Conservation (phyloP, 2,329 filamentous ascomycete species). For the Fusarium pseudograminearum region DNA sequence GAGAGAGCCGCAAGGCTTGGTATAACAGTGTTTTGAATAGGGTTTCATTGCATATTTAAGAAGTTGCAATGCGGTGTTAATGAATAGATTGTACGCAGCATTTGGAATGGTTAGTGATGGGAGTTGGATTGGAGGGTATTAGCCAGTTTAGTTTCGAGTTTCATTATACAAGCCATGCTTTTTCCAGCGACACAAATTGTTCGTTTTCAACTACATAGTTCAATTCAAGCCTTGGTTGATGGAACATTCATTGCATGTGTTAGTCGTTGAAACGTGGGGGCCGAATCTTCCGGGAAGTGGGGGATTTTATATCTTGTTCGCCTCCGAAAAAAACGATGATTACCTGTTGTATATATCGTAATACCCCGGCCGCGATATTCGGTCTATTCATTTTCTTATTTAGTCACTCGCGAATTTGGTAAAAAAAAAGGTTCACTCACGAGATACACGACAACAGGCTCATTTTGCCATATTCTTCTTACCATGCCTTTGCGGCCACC, state of each 20-base stretch:
- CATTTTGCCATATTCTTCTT: background rate
- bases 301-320: constrained; percentile 12
- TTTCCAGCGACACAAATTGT: background rate
- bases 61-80: constrained; percentile 42
- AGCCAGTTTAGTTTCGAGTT: constrained; percentile 21
- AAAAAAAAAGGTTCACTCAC: background rate
- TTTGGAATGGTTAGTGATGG: constrained; percentile 26
- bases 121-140: constrained; percentile 25
- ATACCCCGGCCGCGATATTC: constrained; percentile 35
- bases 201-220: background rate
- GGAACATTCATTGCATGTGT: background rate
- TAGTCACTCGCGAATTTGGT: background rate
- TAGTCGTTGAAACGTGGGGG: constrained; percentile 35
- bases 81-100: constrained; percentile 45
- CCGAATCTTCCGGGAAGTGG: constrained; percentile 43
- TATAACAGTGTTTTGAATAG: constrained; percentile 1
- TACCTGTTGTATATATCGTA: constrained; percentile 16
- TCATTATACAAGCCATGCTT: constrained; percentile 5
- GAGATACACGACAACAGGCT: background rate
- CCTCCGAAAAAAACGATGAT: constrained; percentile 30
- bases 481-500: constrained; percentile 37
- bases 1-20: constrained; percentile 29
- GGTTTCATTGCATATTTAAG: constrained; percentile 37
- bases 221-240: background rate
- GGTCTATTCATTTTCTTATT: constrained; percentile 6